Evolutionary conservation across 495 filamentous ascomycete genomes (phyloP), one percentile per base, ranked within the genome.

Genomic region (Friedmanniomyces endolithicus): DNA sequence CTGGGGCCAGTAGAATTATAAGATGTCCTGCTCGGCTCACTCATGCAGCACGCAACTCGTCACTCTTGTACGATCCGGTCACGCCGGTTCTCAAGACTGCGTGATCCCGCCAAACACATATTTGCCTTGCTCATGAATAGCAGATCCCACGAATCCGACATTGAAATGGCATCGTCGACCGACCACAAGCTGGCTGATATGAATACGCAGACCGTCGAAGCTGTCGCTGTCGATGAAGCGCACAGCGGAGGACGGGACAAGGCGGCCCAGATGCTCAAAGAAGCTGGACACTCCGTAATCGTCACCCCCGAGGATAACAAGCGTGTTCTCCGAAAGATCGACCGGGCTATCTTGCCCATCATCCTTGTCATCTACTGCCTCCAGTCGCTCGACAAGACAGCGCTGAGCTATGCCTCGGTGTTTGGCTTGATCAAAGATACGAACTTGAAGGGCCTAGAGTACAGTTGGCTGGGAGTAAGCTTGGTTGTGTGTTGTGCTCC

Each of bases 321-420:
- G 40, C 48, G 55, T 22, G 46, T 68, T 39, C 56, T 64, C 31
- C 60, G 58, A 17, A 52, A 72, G 11, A 76, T 76, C 56, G 76
- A 78, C 58, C 46, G 65, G n/a, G 65, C 67, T 8, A 69, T 78
- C 31, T 64, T 78, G 3, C 71, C 73, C n/a, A 63, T 79, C 14
- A 67, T 79, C 16, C 66, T 77, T 4, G 66, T 67, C 14, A 73
- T 72, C 12, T 78, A 79, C 64, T 77, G 72, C 63, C 71, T 79
- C 50, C 75, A 79, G 59, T 69, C 69, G 50, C 67, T 77, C n/a
- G 75, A 79, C 68, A 79, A 79, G 61, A 71, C 70, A 12, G 71
- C 73, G 11, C 65, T 79, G 8, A 72, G 70, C 31, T 70, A 70
- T 43, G 74, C 74, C 17, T 76, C 76, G 41, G 75, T 79, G 57